Evolutionary conservation across 768 basidiomycete species (phyloP), one percentile per base, ranked within the genome.

Genomic region (Leccinum ochraceum): DNA sequence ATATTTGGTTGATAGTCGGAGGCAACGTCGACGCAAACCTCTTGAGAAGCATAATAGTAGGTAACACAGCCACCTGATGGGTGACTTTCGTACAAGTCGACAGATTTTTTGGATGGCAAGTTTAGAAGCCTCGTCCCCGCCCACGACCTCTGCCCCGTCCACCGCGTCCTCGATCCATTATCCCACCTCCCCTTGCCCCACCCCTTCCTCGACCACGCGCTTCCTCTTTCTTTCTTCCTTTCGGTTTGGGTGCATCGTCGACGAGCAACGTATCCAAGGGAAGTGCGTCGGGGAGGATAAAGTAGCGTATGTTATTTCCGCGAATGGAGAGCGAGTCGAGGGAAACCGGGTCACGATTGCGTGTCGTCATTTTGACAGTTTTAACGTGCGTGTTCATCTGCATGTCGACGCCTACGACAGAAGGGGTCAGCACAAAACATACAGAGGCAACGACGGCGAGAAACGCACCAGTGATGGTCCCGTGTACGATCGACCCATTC

Each of bases 331-430:
- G 82, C 3, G 89, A 82, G 76, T 99, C 96, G 57, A 98, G 86
- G 22, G 91, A 80, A 28, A 87, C 78, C 4, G 95, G 92, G 58
- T 95, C 92, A 61, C 92, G 90, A 74, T 94, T 95, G 57, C 94
- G 87, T 32, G 87, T 83, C n/a, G 94, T 94, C 81, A 98, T 89
- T 78, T 97, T 98, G 65, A 99, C 92, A 53, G 94, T 93, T 81
- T 99, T 99, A 56, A 99, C 82, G 68, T 98, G 91, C 3, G 96
- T 98, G 80, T 98, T 98, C 96, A 99, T 99, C 71, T 96, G 94
- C 84, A 96, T 95, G 77, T 99, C 96, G 54, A 99, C 97, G 60
- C 95, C 96, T 98, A 48, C 74, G 16, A 44, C 14, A 42, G 10
- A 50, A 58, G 53, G 44, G 30, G 49, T 59, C 16, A 67, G 36